These are phyloP conservation scores for Rhizopogon rudus DNA, from an alignment of 768 basidiomycete genomes.

Conservation along the genomic window DNA sequence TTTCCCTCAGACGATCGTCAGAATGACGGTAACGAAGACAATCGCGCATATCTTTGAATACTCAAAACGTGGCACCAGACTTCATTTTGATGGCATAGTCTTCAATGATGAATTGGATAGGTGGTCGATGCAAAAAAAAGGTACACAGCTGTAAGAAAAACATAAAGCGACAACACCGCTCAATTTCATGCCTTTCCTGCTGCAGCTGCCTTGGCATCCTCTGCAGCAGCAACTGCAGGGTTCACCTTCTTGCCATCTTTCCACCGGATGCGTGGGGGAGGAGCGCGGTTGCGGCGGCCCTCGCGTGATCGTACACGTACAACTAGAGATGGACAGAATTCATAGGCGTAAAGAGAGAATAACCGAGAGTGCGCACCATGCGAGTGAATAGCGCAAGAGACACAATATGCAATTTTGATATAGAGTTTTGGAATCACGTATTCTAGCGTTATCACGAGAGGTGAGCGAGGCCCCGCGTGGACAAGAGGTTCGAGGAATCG, in stretches of 20 bases:
- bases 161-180: constrained; percentile 2
- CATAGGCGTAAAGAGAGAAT: neutral
- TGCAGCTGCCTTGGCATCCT: constrained; percentile 69
- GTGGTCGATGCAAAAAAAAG: constrained; percentile 7
- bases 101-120: neutral
- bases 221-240: constrained; percentile 90
- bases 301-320: constrained; percentile 97
- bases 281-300: constrained; percentile 95
- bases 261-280: constrained; percentile 94
- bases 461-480: neutral
- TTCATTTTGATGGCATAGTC: neutral
- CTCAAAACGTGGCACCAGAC: neutral
- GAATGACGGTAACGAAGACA: neutral
- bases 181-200: constrained; percentile 47
- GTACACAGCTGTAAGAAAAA: constrained; percentile 12
- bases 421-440: constrained; percentile 96
- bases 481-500: constrained; percentile 19
- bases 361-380: constrained; percentile 60
- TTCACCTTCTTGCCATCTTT: constrained; percentile 96
- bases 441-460: constrained; percentile 42
- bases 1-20: neutral
- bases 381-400: constrained; percentile 98
- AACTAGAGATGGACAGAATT: constrained; percentile 44
- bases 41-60: too few relatives aligned
- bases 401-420: constrained; percentile 98